These are phyloP conservation scores for Lactarius hatsudake DNA, from an alignment of 768 basidiomycete species.

Conservation along the genomic window DNA sequence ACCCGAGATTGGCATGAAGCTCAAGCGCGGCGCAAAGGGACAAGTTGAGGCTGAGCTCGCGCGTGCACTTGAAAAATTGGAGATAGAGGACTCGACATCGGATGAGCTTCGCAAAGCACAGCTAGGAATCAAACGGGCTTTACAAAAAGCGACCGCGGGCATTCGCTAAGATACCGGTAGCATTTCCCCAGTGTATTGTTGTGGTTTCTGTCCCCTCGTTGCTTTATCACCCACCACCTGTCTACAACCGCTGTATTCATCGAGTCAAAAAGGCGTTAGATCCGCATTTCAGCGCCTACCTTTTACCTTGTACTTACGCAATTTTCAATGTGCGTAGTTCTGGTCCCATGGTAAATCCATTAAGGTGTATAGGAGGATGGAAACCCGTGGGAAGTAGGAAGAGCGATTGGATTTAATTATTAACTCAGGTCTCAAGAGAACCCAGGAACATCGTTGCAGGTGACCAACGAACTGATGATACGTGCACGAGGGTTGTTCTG, in stretches of 20 bases:
- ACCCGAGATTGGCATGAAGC: constrained; percentile 96
- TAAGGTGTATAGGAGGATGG: not conserved
- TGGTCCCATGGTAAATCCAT: not conserved
- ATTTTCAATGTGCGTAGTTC: not conserved
- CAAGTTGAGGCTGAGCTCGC: constrained; percentile 98
- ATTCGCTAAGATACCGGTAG: constrained; percentile 55
- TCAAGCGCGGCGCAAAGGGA: constrained; percentile 93
- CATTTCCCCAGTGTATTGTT: not conserved
- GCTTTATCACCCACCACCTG: constrained; percentile 24
- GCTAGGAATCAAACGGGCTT: constrained; percentile 90
- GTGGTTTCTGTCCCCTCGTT: constrained; percentile 17
- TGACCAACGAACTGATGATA: not conserved
- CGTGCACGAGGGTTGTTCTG: not conserved
- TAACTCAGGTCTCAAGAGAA: not conserved
- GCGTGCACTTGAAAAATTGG: constrained; percentile 96
- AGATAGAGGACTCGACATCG: constrained; percentile 90
- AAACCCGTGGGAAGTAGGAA: not conserved
- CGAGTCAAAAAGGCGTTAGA: constrained; percentile 16
- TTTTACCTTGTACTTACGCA: not conserved
- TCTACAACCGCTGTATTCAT: constrained; percentile 23
- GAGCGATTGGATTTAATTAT: not conserved
- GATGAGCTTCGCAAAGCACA: constrained; percentile 97
- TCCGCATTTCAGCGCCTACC: not conserved
- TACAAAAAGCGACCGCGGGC: constrained; percentile 96
- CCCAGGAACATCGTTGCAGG: constrained; percentile 1